These are phyloP conservation scores for Cerrena zonata DNA, from an alignment of 1,284 basidiomycete genomes.

Conservation along the genomic window DNA sequence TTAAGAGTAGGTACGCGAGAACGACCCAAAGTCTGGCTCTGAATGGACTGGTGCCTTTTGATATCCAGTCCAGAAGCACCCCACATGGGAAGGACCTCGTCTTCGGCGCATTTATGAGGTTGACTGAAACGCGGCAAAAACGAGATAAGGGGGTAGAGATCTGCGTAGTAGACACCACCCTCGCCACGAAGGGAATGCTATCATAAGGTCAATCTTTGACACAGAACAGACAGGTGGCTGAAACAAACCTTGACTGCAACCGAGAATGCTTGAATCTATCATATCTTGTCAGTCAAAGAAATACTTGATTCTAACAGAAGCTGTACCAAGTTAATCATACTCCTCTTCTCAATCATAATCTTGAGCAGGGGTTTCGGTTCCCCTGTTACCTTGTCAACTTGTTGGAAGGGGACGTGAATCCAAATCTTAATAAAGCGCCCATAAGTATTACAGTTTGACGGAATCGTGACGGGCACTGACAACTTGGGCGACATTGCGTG, in stretches of 20 bases:
- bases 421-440: slow-evolving; percentile 40
- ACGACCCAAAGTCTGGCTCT: slow-evolving; percentile 15
- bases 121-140: slow-evolving; percentile 57
- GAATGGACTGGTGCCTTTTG: slow-evolving; percentile 18
- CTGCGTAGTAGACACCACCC: slow-evolving; percentile 40
- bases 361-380: slow-evolving; percentile 37
- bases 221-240: neutral
- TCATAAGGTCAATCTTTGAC: neutral
- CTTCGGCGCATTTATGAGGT: slow-evolving; percentile 26
- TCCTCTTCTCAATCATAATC: slow-evolving; percentile 65
- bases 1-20: slow-evolving; percentile 3
- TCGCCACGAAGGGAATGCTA: slow-evolving; percentile 40
- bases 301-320: too few relatives aligned
- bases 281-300: neutral
- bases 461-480: slow-evolving; percentile 26
- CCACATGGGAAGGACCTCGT: slow-evolving; percentile 56
- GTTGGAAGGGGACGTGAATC: slow-evolving; percentile 52
- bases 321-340: slow-evolving; percentile 61
- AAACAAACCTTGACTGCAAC: slow-evolving; percentile 50
- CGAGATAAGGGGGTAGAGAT: slow-evolving; percentile 35
- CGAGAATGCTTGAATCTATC: slow-evolving; percentile 56
- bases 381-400: slow-evolving; percentile 32
- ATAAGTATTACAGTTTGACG: neutral
- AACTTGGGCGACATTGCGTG: slow-evolving; percentile 49
- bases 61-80: slow-evolving; percentile 38